Evolutionary conservation across 2,329 filamentous ascomycete genomes (phyloP).

Genomic region (Fusarium brachygibbosum): DNA sequence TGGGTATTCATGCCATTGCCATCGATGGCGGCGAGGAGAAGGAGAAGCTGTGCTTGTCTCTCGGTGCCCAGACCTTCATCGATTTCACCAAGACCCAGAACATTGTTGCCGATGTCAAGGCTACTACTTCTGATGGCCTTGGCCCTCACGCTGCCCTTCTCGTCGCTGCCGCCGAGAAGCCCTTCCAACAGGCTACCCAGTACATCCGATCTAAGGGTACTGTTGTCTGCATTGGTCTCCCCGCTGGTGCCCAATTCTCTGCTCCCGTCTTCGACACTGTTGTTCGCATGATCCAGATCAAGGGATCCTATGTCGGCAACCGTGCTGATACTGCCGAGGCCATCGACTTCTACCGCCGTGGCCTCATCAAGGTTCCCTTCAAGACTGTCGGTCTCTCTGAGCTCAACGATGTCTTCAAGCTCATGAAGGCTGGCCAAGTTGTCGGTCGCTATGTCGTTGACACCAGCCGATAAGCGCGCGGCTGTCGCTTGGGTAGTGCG

Average conservation of each 20-base stretch:
- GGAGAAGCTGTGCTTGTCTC: constrained; percentile 73
- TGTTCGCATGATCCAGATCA: constrained; percentile 90
- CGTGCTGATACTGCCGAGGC: constrained; percentile 89
- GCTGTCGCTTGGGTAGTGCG: constrained; percentile 34
- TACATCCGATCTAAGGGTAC: constrained; percentile 87
- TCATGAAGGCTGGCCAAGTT: constrained; percentile 79
- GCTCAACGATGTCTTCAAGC: constrained; percentile 82
- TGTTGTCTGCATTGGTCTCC: constrained; percentile 91
- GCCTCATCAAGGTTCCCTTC: constrained; percentile 87
- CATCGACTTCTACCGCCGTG: constrained; percentile 87
- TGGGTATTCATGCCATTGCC: constrained; percentile 84
- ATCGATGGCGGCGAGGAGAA: constrained; percentile 90
- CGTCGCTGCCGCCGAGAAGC: constrained; percentile 88
- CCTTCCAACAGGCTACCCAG: constrained; percentile 92
- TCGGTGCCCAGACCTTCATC: constrained; percentile 81
- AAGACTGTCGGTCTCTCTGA: constrained; percentile 87
- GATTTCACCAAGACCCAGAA: constrained; percentile 85
- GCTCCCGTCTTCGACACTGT: constrained; percentile 93
- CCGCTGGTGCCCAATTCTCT: constrained; percentile 81
- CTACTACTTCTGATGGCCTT: constrained; percentile 81
- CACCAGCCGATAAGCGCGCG: constrained; percentile 69
- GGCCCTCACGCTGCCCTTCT: constrained; percentile 91
- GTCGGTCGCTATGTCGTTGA: constrained; percentile 86
- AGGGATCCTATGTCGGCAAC: constrained; percentile 94
- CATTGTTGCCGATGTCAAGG: constrained; percentile 86